These are phyloP conservation scores for Leccinum longicurvipes DNA, from an alignment of 768 basidiomycete genomes.

Conservation along the genomic window DNA sequence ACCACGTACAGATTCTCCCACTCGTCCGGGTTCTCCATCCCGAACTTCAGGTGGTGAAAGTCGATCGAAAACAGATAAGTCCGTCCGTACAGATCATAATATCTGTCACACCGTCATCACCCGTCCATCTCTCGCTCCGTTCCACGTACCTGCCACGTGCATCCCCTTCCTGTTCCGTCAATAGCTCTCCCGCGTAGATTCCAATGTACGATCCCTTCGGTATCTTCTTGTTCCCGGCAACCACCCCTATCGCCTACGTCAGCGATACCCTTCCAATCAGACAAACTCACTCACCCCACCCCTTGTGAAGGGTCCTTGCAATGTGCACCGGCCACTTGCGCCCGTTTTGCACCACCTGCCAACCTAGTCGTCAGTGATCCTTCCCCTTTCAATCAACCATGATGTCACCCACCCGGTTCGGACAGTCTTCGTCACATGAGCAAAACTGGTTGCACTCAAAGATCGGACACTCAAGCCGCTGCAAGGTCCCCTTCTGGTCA, in stretches of 20 bases:
- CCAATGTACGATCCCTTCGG: conserved; percentile 71
- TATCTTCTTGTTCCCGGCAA: conserved; percentile 63
- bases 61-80: conserved; percentile 86
- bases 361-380: neutral
- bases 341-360: conserved; percentile 81
- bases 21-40: conserved; percentile 22
- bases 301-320: conserved; percentile 69
- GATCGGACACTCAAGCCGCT: conserved; percentile 53
- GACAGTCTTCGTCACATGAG: conserved; percentile 75
- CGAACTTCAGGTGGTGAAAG: conserved; percentile 58
- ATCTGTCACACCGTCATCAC: conserved; percentile 36
- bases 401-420: conserved; percentile 57
- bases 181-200: conserved; percentile 79
- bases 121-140: neutral
- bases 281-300: conserved; percentile 62
- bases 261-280: neutral
- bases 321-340: conserved; percentile 61
- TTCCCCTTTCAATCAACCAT: neutral
- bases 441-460: conserved; percentile 88
- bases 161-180: conserved; percentile 67
- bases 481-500: conserved; percentile 56
- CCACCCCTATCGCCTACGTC: conserved; percentile 52
- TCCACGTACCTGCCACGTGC: conserved; percentile 60
- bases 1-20: conserved; percentile 50
- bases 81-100: conserved; percentile 69